A percentile compares a stretch with the other conserved stretches of the same genome.
Conservation (phyloP, 164 flowering plant species). For the Houttuynia cordata region DNA sequence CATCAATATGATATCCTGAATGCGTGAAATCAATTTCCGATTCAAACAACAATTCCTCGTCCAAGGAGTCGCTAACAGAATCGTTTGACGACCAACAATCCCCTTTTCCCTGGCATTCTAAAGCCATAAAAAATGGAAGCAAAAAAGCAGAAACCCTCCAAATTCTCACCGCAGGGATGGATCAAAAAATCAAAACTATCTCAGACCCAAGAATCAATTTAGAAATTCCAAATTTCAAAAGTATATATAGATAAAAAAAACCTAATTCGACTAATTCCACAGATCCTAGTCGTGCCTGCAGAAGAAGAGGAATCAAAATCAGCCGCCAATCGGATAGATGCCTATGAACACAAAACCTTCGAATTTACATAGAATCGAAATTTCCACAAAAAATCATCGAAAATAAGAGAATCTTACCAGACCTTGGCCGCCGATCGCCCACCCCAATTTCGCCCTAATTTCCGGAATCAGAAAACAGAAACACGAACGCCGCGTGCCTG, state of each 20-base stretch:
- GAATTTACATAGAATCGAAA: no score
- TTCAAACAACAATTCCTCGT: conserved; percentile 7
- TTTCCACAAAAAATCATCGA: not conserved
- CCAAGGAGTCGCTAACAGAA: conserved; percentile 11
- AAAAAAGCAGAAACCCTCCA: not conserved
- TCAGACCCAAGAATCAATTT: not conserved
- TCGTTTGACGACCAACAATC: conserved; percentile 13
- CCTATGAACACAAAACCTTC: no score
- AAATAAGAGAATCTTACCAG: not conserved
- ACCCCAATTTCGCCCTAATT: not conserved
- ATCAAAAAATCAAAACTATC: no score
- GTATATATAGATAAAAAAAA: no score
- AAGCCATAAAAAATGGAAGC: conserved; percentile 57
- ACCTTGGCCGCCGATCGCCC: not conserved
- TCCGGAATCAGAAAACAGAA: not conserved
- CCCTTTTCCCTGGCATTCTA: conserved; percentile 45
- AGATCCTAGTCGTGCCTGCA: no score
- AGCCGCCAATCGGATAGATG: no score
- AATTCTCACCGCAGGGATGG: not conserved
- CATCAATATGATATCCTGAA: conserved; percentile 8
- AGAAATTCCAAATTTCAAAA: no score
- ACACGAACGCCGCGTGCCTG: no score
- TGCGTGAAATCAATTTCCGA: not conserved
- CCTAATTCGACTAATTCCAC: no score
- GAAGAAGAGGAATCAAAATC: no score